Base-by-base conservation (phyloP, 257 asterid genomes). In the Solanum stenotomum region DNA sequence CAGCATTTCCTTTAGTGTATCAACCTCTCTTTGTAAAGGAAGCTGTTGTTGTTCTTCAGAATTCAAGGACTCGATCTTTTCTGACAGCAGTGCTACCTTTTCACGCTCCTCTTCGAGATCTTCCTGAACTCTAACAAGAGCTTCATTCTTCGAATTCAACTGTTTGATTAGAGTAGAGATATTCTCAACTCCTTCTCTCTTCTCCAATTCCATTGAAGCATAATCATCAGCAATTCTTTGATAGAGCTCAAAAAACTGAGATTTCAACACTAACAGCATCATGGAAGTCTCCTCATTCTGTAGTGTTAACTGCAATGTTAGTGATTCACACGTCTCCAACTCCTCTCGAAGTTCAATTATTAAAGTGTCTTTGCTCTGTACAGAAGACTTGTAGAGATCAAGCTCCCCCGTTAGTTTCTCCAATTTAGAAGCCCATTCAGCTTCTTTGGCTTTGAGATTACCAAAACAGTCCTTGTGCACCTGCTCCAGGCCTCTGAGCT, bases 371-470 rank as follows among this genome's bases (percentile, higher is more conserved):
- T 90, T 89, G 86, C 89, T 88, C 75, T 93, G 90, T 52, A 94
- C 86, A 83, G 92, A 93, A 20, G 91, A 88, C 86, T 59, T 93
- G 92, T 92, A 92, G 86, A 71, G 52, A 63, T 86, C 85, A 14
- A 95, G 89, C 75, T 96, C 96, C 87, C 88, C 92, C 1, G 89
- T 88, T 88, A 94, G 87, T 79, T 90, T 88, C 91, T 94, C 95
- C 90, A 92, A 90, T 75, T 89, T 88, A 37, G 93, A 87, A 74
- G 37, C 88, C 99, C 98, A 95, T 86, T 95, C 96, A 2, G 91
- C 89, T 92, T 97, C 98, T 87, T 91, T 97, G 31, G 91, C 90
- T 88, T 92, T 94, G 84, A 95, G 95, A 87, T 91, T 92, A 23
- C 88, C 86, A 22, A 90, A 90, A 88, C 96, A 93, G 70, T 93